phyloP scores from a whole-genome alignment of 768 basidiomycete genomes.

The Tulasnella sp. region DNA sequence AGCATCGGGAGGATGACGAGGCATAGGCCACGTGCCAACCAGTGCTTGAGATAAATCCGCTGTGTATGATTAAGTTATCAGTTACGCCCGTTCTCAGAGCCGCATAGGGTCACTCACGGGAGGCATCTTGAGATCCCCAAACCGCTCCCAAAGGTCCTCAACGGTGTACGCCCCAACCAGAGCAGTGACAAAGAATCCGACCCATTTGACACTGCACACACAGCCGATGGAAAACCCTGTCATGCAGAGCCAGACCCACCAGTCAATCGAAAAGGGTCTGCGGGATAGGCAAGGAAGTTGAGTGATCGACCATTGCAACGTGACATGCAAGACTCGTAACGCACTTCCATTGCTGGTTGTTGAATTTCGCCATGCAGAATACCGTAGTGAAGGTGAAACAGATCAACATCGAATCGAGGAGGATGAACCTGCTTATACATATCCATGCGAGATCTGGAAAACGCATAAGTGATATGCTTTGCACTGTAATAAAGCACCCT shows the following conservation, averaged over 20 bases:
- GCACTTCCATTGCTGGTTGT: conserved; percentile 91
- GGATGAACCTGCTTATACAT: conserved; percentile 92
- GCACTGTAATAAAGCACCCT: background rate
- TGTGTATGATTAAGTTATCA: conserved; percentile 27
- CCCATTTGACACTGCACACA: conserved; percentile 85
- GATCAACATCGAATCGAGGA: conserved; percentile 96
- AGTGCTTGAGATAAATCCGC: conserved; percentile 83
- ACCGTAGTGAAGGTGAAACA: conserved; percentile 98
- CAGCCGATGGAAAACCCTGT: conserved; percentile 93
- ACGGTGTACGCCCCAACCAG: conserved; percentile 93
- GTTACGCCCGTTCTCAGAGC: no score
- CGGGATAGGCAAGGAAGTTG: background rate
- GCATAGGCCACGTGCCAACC: conserved; percentile 75
- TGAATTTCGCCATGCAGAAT: conserved; percentile 90
- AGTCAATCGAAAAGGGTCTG: conserved; percentile 89
- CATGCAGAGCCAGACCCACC: conserved; percentile 93
- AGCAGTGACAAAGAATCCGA: conserved; percentile 91
- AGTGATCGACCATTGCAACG: background rate
- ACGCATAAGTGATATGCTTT: conserved; percentile 12
- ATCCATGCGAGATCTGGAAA: conserved; percentile 99
- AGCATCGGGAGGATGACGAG: conserved; percentile 83
- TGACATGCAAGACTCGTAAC: conserved; percentile 25
- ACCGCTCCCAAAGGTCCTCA: conserved; percentile 97
- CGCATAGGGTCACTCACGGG: no score
- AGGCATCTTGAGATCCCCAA: conserved; percentile 89